phyloP scores from a whole-genome alignment of 2,329 filamentous ascomycete genomes.

The Hypoxylon sp. region DNA sequence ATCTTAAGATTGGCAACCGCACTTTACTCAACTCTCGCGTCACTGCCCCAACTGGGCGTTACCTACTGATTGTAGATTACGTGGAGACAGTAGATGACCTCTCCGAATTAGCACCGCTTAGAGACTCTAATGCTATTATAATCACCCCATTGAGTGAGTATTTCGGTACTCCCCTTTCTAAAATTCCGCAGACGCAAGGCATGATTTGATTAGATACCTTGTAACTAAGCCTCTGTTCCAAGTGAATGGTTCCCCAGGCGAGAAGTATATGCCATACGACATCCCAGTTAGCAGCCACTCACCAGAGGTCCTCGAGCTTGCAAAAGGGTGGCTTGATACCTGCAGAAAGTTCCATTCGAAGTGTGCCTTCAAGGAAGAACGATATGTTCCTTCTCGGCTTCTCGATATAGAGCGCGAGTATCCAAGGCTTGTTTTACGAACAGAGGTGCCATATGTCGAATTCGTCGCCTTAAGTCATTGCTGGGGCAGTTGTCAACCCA shows the following conservation, averaged over 20 bases:
- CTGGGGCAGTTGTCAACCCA: not conserved
- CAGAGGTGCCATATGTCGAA: not conserved
- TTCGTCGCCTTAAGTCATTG: conserved; percentile 17
- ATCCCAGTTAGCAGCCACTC: not conserved
- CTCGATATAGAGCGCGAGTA: not conserved
- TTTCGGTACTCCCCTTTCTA: not conserved
- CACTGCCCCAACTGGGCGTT: not conserved
- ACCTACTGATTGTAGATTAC: not conserved
- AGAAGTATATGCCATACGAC: not conserved
- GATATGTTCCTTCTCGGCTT: conserved; percentile 6
- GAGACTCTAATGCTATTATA: not conserved
- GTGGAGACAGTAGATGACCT: not conserved
- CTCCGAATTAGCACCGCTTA: no score
- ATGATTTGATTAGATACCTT: not conserved
- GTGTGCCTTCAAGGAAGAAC: not conserved
- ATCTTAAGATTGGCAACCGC: not conserved
- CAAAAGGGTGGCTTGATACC: not conserved
- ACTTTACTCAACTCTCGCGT: not conserved
- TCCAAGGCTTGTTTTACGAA: conserved; percentile 2
- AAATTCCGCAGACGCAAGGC: not conserved
- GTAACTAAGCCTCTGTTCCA: not conserved
- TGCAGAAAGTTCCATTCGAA: not conserved
- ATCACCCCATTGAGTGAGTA: not conserved
- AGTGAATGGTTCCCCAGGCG: not conserved
- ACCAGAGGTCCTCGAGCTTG: not conserved